Evolutionary conservation across 1,284 basidiomycete genomes (phyloP).

Genomic region (Chalciporus sp.): DNA sequence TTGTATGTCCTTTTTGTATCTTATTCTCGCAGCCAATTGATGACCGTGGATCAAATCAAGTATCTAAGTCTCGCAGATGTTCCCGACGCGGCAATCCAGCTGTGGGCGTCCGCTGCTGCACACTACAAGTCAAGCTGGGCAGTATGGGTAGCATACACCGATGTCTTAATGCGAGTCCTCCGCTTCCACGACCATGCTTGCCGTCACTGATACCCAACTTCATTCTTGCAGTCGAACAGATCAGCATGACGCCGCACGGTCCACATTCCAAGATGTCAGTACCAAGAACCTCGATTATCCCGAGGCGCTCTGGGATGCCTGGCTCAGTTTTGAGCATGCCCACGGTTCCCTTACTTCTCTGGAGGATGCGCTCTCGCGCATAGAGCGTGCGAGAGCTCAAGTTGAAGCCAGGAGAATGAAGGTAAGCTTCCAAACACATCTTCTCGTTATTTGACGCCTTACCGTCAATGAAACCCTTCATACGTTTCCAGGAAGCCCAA

Average conservation of each 20-base stretch:
- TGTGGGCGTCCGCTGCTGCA: slow-evolving; percentile 67
- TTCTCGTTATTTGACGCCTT: not conserved
- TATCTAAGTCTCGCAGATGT: slow-evolving; percentile 53
- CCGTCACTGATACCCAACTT: not conserved
- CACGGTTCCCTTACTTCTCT: slow-evolving; percentile 76
- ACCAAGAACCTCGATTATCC: slow-evolving; percentile 87
- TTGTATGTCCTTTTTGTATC: slow-evolving; percentile 52
- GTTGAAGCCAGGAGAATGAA: slow-evolving; percentile 68
- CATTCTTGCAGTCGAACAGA: slow-evolving; percentile 50
- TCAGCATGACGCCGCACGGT: slow-evolving; percentile 61
- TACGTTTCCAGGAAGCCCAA: slow-evolving; percentile 55
- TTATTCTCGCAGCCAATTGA: slow-evolving; percentile 1
- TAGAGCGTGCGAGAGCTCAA: slow-evolving; percentile 67
- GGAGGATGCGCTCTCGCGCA: slow-evolving; percentile 65
- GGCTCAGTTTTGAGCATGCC: slow-evolving; percentile 83
- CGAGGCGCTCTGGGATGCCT: slow-evolving; percentile 88
- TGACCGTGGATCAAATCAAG: slow-evolving; percentile 21
- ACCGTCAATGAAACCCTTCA: slow-evolving; percentile 1
- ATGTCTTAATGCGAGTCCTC: slow-evolving; percentile 60
- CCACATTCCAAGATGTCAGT: slow-evolving; percentile 64
- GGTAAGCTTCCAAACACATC: slow-evolving; percentile 44
- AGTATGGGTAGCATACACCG: slow-evolving; percentile 70
- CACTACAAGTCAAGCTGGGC: slow-evolving; percentile 71
- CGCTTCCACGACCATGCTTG: not conserved
- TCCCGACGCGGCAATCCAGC: slow-evolving; percentile 52